Evolutionary conservation across 352 stramenopile species (phyloP).

Genomic region (Blastocystis sp.): DNA sequence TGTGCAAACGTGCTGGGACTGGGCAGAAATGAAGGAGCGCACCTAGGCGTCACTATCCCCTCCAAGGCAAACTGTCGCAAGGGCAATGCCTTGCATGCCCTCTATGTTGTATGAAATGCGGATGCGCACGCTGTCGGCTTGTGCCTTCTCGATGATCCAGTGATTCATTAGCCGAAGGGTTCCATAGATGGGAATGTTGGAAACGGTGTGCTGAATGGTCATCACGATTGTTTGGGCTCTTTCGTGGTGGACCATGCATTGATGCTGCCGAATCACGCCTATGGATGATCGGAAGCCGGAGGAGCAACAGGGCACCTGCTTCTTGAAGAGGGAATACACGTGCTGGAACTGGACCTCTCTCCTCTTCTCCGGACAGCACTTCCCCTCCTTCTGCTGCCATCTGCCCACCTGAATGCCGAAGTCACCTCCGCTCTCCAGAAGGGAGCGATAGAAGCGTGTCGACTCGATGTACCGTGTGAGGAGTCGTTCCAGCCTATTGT

Average conservation of each 20-base stretch:
- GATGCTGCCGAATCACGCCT: slow-evolving; percentile 32
- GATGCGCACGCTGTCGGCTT: not conserved
- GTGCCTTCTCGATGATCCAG: slow-evolving; percentile 46
- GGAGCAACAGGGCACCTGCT: slow-evolving; percentile 12
- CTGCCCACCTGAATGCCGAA: slow-evolving; percentile 7
- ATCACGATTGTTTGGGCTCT: not conserved
- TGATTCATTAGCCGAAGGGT: not conserved
- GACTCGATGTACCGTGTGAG: slow-evolving; percentile 16
- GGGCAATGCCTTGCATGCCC: not conserved
- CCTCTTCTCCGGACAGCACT: slow-evolving; percentile 26
- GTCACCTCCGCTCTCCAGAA: slow-evolving; percentile 22
- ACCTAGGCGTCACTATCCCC: not conserved
- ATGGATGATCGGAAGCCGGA: not conserved
- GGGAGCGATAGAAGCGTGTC: slow-evolving; percentile 27
- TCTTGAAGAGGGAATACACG: slow-evolving; percentile 34
- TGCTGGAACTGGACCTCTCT: slow-evolving; percentile 37
- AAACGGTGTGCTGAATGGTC: slow-evolving; percentile 1
- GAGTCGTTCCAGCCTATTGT: not conserved
- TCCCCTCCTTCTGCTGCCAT: slow-evolving; percentile 23
- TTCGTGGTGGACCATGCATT: slow-evolving; percentile 12
- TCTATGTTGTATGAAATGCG: not conserved
- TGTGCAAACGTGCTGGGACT: slow-evolving; percentile 18
- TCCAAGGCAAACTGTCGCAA: not conserved
- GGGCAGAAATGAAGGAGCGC: not conserved
- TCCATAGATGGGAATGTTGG: slow-evolving; percentile 43